Evolutionary conservation across 106 monocot genomes (phyloP), one percentile per base, ranked within the genome.

Genomic region (Allium sativum): DNA sequence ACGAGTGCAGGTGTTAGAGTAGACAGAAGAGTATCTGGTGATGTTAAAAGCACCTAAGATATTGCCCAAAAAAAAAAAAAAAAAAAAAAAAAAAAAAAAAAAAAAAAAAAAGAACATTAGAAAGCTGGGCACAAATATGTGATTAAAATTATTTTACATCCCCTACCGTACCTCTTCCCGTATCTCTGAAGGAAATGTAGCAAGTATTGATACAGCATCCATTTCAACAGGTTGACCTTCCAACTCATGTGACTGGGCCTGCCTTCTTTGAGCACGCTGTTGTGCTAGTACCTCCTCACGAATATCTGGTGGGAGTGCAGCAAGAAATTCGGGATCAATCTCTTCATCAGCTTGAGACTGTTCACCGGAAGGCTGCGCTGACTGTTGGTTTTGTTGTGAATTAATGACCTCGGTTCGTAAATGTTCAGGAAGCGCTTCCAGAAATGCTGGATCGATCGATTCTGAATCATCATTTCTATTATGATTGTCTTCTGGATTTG

Each of bases 171-270:
- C 98, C 98, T 99, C 98, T 77, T 99, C 98, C 21, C 98, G 79
- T 52, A 99, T 78, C 62, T 99, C 98, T 59, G 91, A 92, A 66
- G 98, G 98, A 72, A 99, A 92, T 72, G 98, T 99, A 66, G 98
- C 98, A 61, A 99, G 92, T 64, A 99, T 99, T 45, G 98, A 99
- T 68, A 99, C 92, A 18, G 98, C 85, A 67, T 99, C 98, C 98
- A 99, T 99, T 70, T 99, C 98, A 69, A 99, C 98, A 59, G 98
- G 98, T 45, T 99, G 98, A 63, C 98, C 98, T 72, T 92, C 98
- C 57, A 99, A 68, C 59, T 99, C 92, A 48, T 92, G 98, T 21
- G 92, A 81, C 40, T 88, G 88, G 48, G 78, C 85, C 53, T 73
- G 64, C 69, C 92, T 72, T 31, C 31, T 31, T 68, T 99, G 98